A percentile compares a stretch with the other conserved stretches of the same genome.
These are phyloP conservation scores for Willaertia magna DNA, from an alignment of 208 protist species.

Conservation along the genomic window DNA sequence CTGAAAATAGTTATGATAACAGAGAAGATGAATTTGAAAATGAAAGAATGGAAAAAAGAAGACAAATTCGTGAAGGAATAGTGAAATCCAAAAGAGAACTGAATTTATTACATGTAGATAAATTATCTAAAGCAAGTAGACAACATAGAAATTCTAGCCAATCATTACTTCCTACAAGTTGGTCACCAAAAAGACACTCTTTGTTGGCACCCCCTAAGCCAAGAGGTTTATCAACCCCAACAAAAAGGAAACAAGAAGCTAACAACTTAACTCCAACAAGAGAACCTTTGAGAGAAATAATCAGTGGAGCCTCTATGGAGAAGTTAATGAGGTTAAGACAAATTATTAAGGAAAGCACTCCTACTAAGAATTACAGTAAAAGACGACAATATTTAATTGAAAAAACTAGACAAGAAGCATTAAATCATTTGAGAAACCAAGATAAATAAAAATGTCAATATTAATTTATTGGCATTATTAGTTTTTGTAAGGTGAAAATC, in stretches of 20 bases:
- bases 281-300: too few species aligned
- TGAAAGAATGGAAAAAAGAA: background rate
- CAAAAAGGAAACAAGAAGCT: too few species aligned
- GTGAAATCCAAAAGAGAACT: background rate
- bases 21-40: background rate
- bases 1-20: background rate
- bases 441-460: background rate
- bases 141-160: too few species aligned
- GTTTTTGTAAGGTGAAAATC: background rate
- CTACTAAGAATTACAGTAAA: background rate
- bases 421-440: background rate
- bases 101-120: background rate
- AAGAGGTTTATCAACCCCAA: too few species aligned
- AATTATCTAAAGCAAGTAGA: background rate
- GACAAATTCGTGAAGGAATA: background rate
- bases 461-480: background rate
- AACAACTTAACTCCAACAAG: too few species aligned
- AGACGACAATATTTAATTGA: background rate
- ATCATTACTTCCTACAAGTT: too few species aligned
- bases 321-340: too few species aligned
- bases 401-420: background rate
- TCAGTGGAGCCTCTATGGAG: too few species aligned
- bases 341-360: too few species aligned
- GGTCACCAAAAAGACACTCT: too few species aligned
- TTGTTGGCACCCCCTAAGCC: too few species aligned